Conservation (phyloP, 2,329 filamentous ascomycete species). For the Talaromyces sp. region DNA sequence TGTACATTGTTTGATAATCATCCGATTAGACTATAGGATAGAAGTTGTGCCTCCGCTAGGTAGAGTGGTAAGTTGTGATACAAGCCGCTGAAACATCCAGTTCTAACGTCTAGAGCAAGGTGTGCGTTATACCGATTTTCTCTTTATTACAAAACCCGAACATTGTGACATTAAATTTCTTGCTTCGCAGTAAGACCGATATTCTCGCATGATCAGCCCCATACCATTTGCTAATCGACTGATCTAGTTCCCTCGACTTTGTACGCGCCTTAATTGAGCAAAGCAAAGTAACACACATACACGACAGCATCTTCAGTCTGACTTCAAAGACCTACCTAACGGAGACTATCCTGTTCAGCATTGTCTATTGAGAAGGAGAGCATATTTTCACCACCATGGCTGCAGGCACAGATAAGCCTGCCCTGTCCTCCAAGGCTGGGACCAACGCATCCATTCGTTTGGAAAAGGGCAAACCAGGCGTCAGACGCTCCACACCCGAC, state of each 20-base stretch:
- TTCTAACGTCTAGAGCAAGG: constrained; percentile 3
- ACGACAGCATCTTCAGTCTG: not conserved
- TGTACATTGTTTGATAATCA: constrained; percentile 16
- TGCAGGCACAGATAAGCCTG: constrained; percentile 12
- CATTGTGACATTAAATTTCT: constrained; percentile 14
- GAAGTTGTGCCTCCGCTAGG: constrained; percentile 11
- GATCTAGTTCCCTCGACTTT: not conserved
- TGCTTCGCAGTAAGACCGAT: not conserved
- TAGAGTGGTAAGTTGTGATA: constrained; percentile 12
- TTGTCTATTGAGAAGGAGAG: not conserved
- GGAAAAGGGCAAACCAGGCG: constrained; percentile 66
- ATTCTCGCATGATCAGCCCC: not conserved
- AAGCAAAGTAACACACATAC: not conserved
- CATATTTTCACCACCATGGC: constrained; percentile 1
- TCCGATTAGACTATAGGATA: constrained; percentile 14
- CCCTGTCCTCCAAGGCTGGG: constrained; percentile 25
- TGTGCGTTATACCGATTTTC: not conserved
- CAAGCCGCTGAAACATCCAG: not conserved
- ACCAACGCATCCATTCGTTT: constrained; percentile 63
- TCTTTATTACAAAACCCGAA: not conserved
- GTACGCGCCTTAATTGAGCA: not conserved
- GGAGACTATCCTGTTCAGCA: not conserved
- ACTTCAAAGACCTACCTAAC: not conserved
- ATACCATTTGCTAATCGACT: not conserved
- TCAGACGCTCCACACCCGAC: constrained; percentile 82